Base-by-base conservation (phyloP, 495 filamentous ascomycete genomes). In the Neurospora cerealis region DNA sequence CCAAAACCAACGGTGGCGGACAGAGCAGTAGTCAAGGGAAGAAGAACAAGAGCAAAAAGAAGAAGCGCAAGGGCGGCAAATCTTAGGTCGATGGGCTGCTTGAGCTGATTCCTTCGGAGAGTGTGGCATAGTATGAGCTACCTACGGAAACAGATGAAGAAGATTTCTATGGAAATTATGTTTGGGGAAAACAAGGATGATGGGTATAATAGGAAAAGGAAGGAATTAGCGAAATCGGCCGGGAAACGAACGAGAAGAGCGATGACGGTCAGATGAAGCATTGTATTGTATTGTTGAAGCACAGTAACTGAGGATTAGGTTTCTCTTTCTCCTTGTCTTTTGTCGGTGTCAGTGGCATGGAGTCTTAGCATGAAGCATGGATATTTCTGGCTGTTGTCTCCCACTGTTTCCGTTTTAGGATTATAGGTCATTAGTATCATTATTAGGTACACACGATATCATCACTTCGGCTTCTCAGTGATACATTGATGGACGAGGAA, bases 21-120 rank as follows among this genome's bases (percentile, higher is more conserved):
- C 40, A 70, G 13, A 70, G 48, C n/a, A 69, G 70, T 48, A 73
- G 77, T 13, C 73, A 71, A 8, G 74, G 75, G 39, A 75, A 73
- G 19, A 81, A 80, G 71, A 81, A 81, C 77, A 83, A 81, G 54
- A 81, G 76, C 37, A 75, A 78, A 70, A 79, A 82, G 75, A 86
- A 83, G 79, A 85, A 81, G 79, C 77, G 84, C 72, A 84, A 79
- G 75, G 82, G 80, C 69, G 79, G 78, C 78, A 84, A 78, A 71
- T 83, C 80, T 19, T 82, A 82, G 81, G 75, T 75, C 41, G 76
- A 74, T 39, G 72, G 41, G 73, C 75, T 79, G 77, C 69, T 74
- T 40, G 75, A 78, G 75, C 74, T 72, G 72, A 44, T 74, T 71
- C 66, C 70, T 48, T 54, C 28, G 54, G 28, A 66, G 54, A 66